A percentile compares a stretch with the other conserved stretches of the same genome.
Conservation (phyloP, 2,329 filamentous ascomycete genomes). For the Botryotinia narcissicola region DNA sequence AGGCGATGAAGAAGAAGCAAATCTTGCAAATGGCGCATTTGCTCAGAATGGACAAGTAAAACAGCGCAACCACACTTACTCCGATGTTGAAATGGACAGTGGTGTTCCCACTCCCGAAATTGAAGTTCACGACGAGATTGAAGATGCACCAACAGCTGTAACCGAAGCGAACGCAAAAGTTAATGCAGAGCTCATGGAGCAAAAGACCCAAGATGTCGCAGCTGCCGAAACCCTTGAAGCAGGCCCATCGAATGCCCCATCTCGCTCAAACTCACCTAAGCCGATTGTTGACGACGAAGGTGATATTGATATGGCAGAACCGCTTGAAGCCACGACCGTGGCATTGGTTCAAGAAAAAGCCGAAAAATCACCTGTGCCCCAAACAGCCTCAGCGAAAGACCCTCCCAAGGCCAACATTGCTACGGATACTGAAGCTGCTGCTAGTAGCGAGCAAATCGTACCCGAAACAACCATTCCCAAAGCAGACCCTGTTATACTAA, state of each 20-base stretch:
- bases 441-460: conserved; percentile 21
- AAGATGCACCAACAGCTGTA: conserved; percentile 32
- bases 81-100: conserved; percentile 52
- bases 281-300: conserved; percentile 35
- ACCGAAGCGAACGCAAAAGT: conserved; percentile 38
- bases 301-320: conserved; percentile 38
- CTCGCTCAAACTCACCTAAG: conserved; percentile 33
- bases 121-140: conserved; percentile 30
- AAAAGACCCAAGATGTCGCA: conserved; percentile 31
- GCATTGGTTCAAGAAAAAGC: conserved; percentile 8
- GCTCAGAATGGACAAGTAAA: conserved; percentile 49
- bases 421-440: conserved; percentile 3
- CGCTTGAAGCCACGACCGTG: conserved; percentile 20
- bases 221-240: conserved; percentile 26
- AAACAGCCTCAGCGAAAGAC: conserved; percentile 14
- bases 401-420: conserved; percentile 15
- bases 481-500: conserved; percentile 35
- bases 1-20: conserved; percentile 85
- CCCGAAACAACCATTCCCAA: conserved; percentile 38
- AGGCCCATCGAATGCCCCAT: conserved; percentile 36
- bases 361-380: conserved; percentile 16
- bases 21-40: conserved; percentile 65
- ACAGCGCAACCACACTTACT: conserved; percentile 55
- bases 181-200: conserved; percentile 36
- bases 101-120: conserved; percentile 44